Evolutionary conservation across 352 stramenopile species (phyloP).

Genomic region (Pythium plurisporium): DNA sequence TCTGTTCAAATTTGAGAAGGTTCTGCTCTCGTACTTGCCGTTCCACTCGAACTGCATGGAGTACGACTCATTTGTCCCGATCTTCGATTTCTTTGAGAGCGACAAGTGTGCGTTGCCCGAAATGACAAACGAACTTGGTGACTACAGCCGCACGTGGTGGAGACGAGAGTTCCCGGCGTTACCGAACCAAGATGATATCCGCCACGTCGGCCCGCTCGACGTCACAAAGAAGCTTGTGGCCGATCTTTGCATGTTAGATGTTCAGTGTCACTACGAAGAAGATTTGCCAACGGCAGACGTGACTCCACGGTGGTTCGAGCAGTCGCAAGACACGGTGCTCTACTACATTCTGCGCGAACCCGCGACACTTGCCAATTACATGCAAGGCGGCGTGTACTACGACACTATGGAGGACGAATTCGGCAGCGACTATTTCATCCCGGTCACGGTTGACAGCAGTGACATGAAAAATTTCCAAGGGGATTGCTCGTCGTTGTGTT

Average conservation of each 20-base stretch:
- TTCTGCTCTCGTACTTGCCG: conserved; percentile 93
- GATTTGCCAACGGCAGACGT: conserved; percentile 84
- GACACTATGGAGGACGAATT: conserved; percentile 44
- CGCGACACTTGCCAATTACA: conserved; percentile 87
- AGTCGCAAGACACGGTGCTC: conserved; percentile 74
- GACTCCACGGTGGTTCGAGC: conserved; percentile 95
- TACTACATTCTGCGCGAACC: conserved; percentile 92
- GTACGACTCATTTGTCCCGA: conserved; percentile 94
- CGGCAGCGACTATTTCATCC: conserved; percentile 93
- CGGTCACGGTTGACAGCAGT: conserved; percentile 88
- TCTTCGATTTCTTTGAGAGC: conserved; percentile 92
- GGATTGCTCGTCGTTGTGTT: conserved; percentile 90
- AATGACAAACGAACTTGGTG: conserved; percentile 61
- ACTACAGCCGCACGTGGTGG: conserved; percentile 67
- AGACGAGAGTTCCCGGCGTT: conserved; percentile 74
- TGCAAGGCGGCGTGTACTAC: conserved; percentile 68
- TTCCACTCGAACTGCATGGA: conserved; percentile 96
- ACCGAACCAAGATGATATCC: conserved; percentile 94
- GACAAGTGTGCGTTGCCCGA: conserved; percentile 88
- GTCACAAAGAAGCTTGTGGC: conserved; percentile 85
- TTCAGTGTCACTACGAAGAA: conserved; percentile 94
- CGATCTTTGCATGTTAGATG: conserved; percentile 87
- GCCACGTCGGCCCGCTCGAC: conserved; percentile 83
- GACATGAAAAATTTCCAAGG: conserved; percentile 68
- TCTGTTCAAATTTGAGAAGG: conserved; percentile 71